Conservation (phyloP, 495 filamentous ascomycete species). For the Penicillium mononematosum region DNA sequence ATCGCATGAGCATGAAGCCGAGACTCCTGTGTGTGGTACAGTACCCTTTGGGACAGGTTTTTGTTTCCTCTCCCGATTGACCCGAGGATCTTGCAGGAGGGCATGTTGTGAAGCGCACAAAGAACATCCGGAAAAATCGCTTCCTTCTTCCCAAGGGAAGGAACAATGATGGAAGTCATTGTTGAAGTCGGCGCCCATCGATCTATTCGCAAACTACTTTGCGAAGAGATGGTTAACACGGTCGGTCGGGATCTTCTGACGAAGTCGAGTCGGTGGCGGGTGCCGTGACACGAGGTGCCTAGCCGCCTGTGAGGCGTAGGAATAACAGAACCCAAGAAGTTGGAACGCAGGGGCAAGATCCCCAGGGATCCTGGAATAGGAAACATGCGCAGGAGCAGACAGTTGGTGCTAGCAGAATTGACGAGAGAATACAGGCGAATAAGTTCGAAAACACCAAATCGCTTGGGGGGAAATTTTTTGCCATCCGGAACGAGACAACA, state of each 20-base stretch:
- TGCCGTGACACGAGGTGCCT: slow-evolving; percentile 52
- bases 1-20: slow-evolving; percentile 11
- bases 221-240: slow-evolving; percentile 72
- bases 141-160: slow-evolving; percentile 46
- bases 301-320: slow-evolving; percentile 34
- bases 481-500: slow-evolving; percentile 44
- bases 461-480: slow-evolving; percentile 26
- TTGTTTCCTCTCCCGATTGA: slow-evolving; percentile 71
- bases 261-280: slow-evolving; percentile 51
- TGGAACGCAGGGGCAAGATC: slow-evolving; percentile 44
- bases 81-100: slow-evolving; percentile 47
- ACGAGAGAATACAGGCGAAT: slow-evolving; percentile 21
- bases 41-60: slow-evolving; percentile 80
- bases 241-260: slow-evolving; percentile 56
- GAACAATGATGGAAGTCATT: slow-evolving; percentile 29
- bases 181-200: slow-evolving; percentile 63
- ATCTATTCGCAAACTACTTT: slow-evolving; percentile 54
- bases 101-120: slow-evolving; percentile 65
- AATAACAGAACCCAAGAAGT: slow-evolving; percentile 26
- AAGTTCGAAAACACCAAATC: slow-evolving; percentile 26
- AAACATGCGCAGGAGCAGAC: slow-evolving; percentile 46
- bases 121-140: slow-evolving; percentile 82
- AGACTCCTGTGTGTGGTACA: slow-evolving; percentile 70
- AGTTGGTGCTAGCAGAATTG: slow-evolving; percentile 23
- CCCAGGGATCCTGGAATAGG: slow-evolving; percentile 40